phyloP scores from a whole-genome alignment of 73 alveolate species.

The Paraurostyla sp. region DNA sequence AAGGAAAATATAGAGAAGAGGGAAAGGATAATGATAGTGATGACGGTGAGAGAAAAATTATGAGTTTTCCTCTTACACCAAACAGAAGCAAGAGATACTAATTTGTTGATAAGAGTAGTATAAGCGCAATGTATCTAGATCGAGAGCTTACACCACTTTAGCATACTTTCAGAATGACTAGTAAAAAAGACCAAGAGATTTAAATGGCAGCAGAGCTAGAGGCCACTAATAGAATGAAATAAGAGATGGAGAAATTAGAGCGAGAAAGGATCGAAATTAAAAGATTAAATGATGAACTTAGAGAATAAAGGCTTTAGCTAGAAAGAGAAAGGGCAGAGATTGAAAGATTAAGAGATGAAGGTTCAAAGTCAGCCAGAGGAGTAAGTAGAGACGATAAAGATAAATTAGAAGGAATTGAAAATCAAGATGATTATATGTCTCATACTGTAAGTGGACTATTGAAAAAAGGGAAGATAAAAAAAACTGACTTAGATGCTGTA shows the following conservation, averaged over 20 bases:
- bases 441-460: not conserved
- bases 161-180: not conserved
- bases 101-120: not conserved
- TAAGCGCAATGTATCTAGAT: no score
- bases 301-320: not conserved
- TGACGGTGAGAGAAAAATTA: conserved; percentile 20
- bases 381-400: not conserved
- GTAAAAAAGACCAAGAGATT: not conserved
- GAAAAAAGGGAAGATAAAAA: not conserved
- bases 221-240: not conserved
- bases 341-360: conserved; percentile 1
- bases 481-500: conserved; percentile 33
- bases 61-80: conserved; percentile 41
- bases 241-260: not conserved
- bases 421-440: not conserved
- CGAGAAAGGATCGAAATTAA: not conserved
- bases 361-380: conserved; percentile 12
- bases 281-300: conserved; percentile 11
- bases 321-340: conserved; percentile 56
- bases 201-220: not conserved
- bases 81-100: not conserved
- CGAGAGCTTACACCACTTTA: not conserved
- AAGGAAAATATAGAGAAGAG: not conserved
- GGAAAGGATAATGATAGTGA: not conserved
- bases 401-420: conserved; percentile 1